Evolutionary conservation across 2,329 filamentous ascomycete species (phyloP), one percentile per base, ranked within the genome.

Genomic region (Exophiala oligosperma): DNA sequence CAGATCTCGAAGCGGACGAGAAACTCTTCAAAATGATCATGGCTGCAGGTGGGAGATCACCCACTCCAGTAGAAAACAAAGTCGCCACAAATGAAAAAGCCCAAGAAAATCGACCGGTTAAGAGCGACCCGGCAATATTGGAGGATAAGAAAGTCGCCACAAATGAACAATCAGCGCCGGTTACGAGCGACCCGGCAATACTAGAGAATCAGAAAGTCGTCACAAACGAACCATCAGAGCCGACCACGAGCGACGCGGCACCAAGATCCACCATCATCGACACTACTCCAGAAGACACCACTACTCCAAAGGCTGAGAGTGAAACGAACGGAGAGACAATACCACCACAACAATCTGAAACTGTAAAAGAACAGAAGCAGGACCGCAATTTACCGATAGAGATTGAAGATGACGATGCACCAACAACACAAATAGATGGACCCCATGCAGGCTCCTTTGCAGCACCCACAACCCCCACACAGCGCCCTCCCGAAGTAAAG

Each of bases 31-130:
- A 38, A 35, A 56, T 53, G 49, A 61, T 61, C 43, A 55, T 56
- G 29, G 29, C 57, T 17, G 21, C 40, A 52, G 57, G 54, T 37
- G 54, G 60, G 23, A 57, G 60, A 21, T 53, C 57, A 24, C 57
- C 54, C 8, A 52, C 40, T 11, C 51, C 51, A 46, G 54, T n/a
- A 23, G 43, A 32, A 3, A 48, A 51, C 23, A 26, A 14, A 29
- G 17, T 29, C 38, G 26, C 43, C 11, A 40, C 37, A 49, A 35
- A 48, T 48, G 46, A 29, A 29, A 48, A 48, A 28, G 46, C 23
- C 46, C 23, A 6, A 48, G 9, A 23, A 43, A 43, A 7, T 17
- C 5, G n/a, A 21, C 40, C n/a, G 21, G 35, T 14, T 37, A 17
- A 7, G 35, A 37, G 35, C 35, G 35, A 37, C 35, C 8, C 35